These are phyloP conservation scores for Phialophora tarda DNA, from an alignment of 2,329 filamentous ascomycete species.

Conservation along the genomic window DNA sequence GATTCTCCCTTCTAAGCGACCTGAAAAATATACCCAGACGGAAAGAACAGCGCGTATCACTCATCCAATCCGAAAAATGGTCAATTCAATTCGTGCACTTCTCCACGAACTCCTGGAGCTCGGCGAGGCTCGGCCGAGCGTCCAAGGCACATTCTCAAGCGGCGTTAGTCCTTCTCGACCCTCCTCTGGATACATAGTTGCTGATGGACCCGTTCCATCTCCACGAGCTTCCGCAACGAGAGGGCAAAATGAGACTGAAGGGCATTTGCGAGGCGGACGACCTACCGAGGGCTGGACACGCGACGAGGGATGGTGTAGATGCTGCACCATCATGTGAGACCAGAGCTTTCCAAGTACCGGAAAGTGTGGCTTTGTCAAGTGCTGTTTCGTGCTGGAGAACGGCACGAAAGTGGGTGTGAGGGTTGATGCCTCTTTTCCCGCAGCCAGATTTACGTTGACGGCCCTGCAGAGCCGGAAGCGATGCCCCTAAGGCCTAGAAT, in stretches of 20 bases:
- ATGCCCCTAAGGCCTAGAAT: too few relatives aligned
- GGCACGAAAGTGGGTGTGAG: not conserved
- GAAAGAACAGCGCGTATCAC: not conserved
- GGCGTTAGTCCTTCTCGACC: not conserved
- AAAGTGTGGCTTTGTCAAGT: not conserved
- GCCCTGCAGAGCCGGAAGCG: too few relatives aligned
- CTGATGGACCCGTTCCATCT: not conserved
- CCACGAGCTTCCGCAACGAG: not conserved
- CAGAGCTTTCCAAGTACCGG: not conserved
- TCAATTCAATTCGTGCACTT: not conserved
- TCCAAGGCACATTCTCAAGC: not conserved
- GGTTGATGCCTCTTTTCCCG: not conserved
- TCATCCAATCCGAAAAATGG: not conserved
- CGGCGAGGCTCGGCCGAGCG: not conserved
- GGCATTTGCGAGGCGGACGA: not conserved
- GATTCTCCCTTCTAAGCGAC: not conserved
- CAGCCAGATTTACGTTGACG: too few relatives aligned
- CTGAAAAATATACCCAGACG: not conserved
- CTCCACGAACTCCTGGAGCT: not conserved
- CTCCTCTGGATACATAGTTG: not conserved
- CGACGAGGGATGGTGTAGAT: not conserved
- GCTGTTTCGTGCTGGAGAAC: not conserved
- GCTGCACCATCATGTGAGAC: not conserved
- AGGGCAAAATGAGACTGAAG: not conserved
- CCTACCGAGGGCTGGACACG: not conserved